Base-by-base conservation (phyloP, 2,329 filamentous ascomycete species). In the Dactylella cylindrospora region DNA sequence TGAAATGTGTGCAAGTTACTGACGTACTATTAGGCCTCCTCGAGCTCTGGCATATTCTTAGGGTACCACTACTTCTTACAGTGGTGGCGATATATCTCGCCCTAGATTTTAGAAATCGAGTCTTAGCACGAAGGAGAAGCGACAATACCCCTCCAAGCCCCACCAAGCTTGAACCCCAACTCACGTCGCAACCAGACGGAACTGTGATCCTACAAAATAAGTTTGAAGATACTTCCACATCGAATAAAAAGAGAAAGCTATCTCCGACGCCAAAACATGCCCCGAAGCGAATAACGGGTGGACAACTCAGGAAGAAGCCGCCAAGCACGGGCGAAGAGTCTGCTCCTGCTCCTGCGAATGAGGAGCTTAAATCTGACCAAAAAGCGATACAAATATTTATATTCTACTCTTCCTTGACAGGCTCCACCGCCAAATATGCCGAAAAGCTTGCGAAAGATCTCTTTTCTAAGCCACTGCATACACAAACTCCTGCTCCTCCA, bases 401-500 rank as follows among this genome's bases (percentile, higher is more conserved):
- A 25, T 97, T 96, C 76, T 97, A 86, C 75, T 91, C 89, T 1
- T 95, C 90, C 0, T 77, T 97, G 53, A 94, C 88, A 2, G 88
- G 85, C 2, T 87, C 83, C 25, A 96, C 90, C 1, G 65, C 62
- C 23, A 41, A 64, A 43, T 69, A 67, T 19, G 68, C 67, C 10
- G 84, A 91, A 71, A 84, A 81, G 68, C 82, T 84, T 57, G 86
- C 86, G 1, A 79, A 81, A 19, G 75, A 78, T 1, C 81, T 93
- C 41, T 69, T 72, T 12, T 57, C 59, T 4, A 31, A 57, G 26
- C 59, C 59, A 28, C 25, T 52, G 13, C 44, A 52, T 38, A 39
- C 41, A 5, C 59, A 50, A 5, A 40, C 40, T 7, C 59, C 59
- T 12, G 35, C 45, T 10, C 59, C 59, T 9, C 59, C 59, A 7